phyloP scores from a whole-genome alignment of 2,329 filamentous ascomycete genomes.

The Trichoderma guizhouense region DNA sequence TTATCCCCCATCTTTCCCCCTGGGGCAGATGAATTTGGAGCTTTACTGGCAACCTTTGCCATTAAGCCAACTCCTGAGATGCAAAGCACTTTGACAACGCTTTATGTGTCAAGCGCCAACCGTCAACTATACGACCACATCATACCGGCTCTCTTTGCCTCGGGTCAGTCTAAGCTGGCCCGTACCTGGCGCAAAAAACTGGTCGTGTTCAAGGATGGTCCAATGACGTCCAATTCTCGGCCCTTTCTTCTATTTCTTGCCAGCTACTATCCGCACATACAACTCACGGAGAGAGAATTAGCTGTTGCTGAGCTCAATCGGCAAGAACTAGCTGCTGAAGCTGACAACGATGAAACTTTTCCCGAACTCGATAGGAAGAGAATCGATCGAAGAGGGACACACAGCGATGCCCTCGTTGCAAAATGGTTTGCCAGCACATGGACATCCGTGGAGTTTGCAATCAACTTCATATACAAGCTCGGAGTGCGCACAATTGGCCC shows the following conservation, averaged over 20 bases:
- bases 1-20: slow-evolving; percentile 44
- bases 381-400: slow-evolving; percentile 22
- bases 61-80: slow-evolving; percentile 35
- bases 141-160: slow-evolving; percentile 48
- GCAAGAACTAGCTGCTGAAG: neutral
- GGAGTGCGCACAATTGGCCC: slow-evolving; percentile 72
- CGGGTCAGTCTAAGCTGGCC: slow-evolving; percentile 45
- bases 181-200: slow-evolving; percentile 47
- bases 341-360: neutral
- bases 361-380: slow-evolving; percentile 16
- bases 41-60: slow-evolving; percentile 43
- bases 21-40: slow-evolving; percentile 39
- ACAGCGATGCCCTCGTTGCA: slow-evolving; percentile 61
- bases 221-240: slow-evolving; percentile 38
- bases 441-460: slow-evolving; percentile 68
- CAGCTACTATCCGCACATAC: slow-evolving; percentile 43
- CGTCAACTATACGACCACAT: slow-evolving; percentile 49
- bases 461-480: slow-evolving; percentile 66
- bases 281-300: slow-evolving; percentile 38
- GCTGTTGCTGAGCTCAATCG: slow-evolving; percentile 19
- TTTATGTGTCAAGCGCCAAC: slow-evolving; percentile 45
- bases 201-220: slow-evolving; percentile 40
- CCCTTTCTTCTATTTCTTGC: slow-evolving; percentile 48
- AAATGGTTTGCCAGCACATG: slow-evolving; percentile 73
- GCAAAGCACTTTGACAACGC: slow-evolving; percentile 39